Evolutionary conservation across 2,329 filamentous ascomycete species (phyloP), one percentile per base, ranked within the genome.

Genomic region (Pseudogymnoascus sp.): DNA sequence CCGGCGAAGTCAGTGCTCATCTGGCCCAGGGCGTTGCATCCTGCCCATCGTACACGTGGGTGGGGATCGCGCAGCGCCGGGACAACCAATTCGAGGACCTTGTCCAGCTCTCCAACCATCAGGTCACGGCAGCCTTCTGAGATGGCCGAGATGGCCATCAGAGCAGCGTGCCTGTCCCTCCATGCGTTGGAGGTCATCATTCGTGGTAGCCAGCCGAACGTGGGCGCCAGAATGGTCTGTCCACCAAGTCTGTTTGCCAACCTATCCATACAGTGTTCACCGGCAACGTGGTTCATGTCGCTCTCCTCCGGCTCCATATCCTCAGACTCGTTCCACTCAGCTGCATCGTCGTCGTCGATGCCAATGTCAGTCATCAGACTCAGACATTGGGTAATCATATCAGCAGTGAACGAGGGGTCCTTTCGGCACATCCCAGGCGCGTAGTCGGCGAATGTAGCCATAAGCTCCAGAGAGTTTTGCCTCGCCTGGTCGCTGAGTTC

Each of bases 1-100:
- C 93, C 93, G 11, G 96, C 93, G 75, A 99, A 99, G 73, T 99
- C 95, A 33, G 95, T 99, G 79, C 93, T 98, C 95, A 99, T 99
- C 77, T 99, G 95, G 28, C 95, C 95, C n/a, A 99, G 84, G 43
- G 95, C 95, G 73, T 99, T 98, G 80, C 95, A 99, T 35, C 93
- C 95, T 61, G 95, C 95, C 88, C 96, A 99, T 71, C 93, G 89
- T 62, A 99, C 95, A 73, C 95, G 90, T 41, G 95, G 90, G 73
- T 99, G 95, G 40, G 89, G 84, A 73, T 99, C 93, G 70, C 89
- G 87, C 37, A 99, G 82, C 37, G 93, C 90, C 14, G 95, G 95
- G 60, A 97, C 86, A n/a, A 99, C 93, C 63, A 99, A 83, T 67
- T 96, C 91, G 59, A 99, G 82, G 22, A 99, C 93, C 73, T 97